Evolutionary conservation across 1,284 basidiomycete genomes (phyloP), one percentile per base, ranked within the genome.

Genomic region (Heterobasidion parviporum): DNA sequence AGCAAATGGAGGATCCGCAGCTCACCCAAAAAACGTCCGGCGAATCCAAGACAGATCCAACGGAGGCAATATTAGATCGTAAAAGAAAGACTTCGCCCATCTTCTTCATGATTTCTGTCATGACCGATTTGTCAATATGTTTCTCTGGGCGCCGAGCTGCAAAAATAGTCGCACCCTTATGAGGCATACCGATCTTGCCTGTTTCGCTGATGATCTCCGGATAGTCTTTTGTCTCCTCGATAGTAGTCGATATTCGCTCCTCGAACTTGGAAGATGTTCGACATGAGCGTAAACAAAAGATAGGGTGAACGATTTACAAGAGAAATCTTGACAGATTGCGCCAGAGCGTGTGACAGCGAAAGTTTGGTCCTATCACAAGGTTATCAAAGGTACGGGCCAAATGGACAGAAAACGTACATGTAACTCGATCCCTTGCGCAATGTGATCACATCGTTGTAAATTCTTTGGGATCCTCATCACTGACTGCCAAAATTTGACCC

Each of bases 361-460:
- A 98, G 77, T 71, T 98, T 98, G 9, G 94, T 98, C 93, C 92
- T 95, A 64, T 16, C 45, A 36, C 41, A 49, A 56, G 26, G 51
- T 61, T 47, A 53, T 46, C 56, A 65, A 63, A 58, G 65, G 54
- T 56, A 55, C 34, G n/a, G 26, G 16, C 51, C 41, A 47, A 43
- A 54, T 57, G 46, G 48, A 54, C 58, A 57, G 33, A 50, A 57
- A 57, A 62, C 87, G 64, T 65, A 94, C 94, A 98, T 97, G 70
- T 96, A 97, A 59, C 92, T 89, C 9, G 94, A 97, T 18, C 95
- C 94, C 68, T 91, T 90, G 53, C 94, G 86, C 35, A 98, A 77
- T 1, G 95, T 97, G 61, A 98, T 98, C 50, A 98, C 95, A 71
- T 98, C 95, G 75, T 98, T 98, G 73, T 96, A 98, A 68, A 98